Conservation (phyloP, 2,329 filamentous ascomycete genomes). For the Beauveria brongniartii region DNA sequence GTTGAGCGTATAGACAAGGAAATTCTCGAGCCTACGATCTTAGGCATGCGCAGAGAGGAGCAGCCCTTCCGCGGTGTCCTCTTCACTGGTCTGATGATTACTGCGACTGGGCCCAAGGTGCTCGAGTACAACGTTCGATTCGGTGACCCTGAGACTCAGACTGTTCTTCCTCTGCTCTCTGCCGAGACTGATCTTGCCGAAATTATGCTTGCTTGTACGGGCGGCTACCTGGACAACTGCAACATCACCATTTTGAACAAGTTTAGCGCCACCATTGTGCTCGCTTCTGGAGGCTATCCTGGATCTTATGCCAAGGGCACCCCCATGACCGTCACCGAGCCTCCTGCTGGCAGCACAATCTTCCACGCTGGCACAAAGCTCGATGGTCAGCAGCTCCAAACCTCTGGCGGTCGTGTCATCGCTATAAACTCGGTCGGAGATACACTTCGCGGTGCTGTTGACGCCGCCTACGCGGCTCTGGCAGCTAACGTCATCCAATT, state of each 20-base stretch:
- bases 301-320: constrained; percentile 75
- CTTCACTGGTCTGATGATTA: constrained; percentile 93
- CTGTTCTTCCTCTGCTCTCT: constrained; percentile 69
- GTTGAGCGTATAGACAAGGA: constrained; percentile 69
- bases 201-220: constrained; percentile 78
- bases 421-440: constrained; percentile 71
- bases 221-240: constrained; percentile 64
- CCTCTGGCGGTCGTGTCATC: constrained; percentile 84
- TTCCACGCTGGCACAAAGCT: constrained; percentile 89
- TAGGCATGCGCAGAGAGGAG: constrained; percentile 77
- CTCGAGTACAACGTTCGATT: constrained; percentile 93
- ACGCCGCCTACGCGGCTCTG: constrained; percentile 80
- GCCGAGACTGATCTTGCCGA: constrained; percentile 76
- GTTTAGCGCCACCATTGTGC: constrained; percentile 87
- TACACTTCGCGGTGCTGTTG: constrained; percentile 73
- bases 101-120: constrained; percentile 67
- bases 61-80: constrained; percentile 66
- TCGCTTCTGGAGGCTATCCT: constrained; percentile 87
- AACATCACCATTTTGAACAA: constrained; percentile 58
- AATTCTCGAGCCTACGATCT: constrained; percentile 81
- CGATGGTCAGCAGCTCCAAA: constrained; percentile 55
- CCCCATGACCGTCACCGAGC: constrained; percentile 41
- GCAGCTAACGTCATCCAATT: constrained; percentile 62
- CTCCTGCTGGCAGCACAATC: constrained; percentile 49
- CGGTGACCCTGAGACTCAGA: constrained; percentile 88